These are phyloP conservation scores for Dichotomocladium elegans DNA, from an alignment of 371 early-diverging fungal genomes.

Conservation along the genomic window DNA sequence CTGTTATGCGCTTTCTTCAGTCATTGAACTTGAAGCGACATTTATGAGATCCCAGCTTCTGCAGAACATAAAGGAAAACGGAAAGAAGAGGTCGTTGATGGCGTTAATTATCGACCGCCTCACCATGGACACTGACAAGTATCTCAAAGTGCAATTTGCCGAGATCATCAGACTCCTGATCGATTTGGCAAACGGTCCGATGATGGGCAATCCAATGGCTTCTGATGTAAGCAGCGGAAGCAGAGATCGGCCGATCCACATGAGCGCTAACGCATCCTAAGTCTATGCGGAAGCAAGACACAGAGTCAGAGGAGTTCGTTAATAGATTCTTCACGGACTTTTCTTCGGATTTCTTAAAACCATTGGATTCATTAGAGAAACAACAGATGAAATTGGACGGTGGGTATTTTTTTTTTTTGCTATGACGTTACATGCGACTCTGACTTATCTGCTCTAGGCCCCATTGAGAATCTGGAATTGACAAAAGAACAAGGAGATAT, in stretches of 20 bases:
- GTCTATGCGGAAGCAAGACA: conserved; percentile 35
- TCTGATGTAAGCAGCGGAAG: conserved; percentile 18
- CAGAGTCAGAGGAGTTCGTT: conserved; percentile 73
- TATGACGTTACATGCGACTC: too few species aligned
- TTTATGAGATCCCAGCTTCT: conserved; percentile 69
- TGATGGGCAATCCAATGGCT: conserved; percentile 16
- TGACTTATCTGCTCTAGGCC: too few species aligned
- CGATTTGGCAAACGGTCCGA: conserved; percentile 49
- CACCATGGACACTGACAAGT: conserved; percentile 53
- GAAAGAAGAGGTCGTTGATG: conserved; percentile 41
- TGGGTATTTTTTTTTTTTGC: not conserved
- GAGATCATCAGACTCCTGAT: conserved; percentile 73
- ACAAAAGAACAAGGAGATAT: conserved; percentile 30
- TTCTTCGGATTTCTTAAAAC: conserved; percentile 50
- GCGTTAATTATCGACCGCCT: conserved; percentile 63
- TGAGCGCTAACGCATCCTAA: not conserved
- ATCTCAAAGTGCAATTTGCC: conserved; percentile 64
- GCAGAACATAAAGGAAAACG: conserved; percentile 51
- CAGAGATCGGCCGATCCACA: not conserved
- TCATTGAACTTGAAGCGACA: conserved; percentile 77
- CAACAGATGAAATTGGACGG: conserved; percentile 27
- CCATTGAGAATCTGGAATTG: conserved; percentile 26
- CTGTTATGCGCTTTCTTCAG: conserved; percentile 65
- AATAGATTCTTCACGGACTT: conserved; percentile 70
- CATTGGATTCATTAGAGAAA: conserved; percentile 45